Conservation (phyloP, 176 grass and related monocot genomes). For the Rhynchospora tenuis region DNA sequence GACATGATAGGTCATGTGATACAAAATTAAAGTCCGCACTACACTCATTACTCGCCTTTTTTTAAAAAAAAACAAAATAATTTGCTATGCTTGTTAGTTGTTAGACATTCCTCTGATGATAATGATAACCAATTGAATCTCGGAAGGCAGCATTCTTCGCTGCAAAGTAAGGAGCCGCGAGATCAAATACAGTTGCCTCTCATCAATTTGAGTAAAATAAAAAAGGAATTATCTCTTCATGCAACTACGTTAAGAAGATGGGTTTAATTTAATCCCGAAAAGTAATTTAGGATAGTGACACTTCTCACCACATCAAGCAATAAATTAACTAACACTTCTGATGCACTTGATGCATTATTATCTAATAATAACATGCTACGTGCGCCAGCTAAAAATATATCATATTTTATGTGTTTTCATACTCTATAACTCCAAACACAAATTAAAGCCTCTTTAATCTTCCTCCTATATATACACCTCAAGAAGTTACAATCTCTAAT, state of each 20-base stretch:
- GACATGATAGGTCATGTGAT: too few species aligned
- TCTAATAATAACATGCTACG: neutral
- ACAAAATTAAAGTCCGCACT: too few species aligned
- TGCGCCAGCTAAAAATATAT: neutral
- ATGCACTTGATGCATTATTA: neutral
- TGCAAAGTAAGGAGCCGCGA: neutral
- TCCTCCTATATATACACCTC: conserved; percentile 13
- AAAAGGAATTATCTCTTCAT: neutral
- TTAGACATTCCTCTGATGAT: too few species aligned
- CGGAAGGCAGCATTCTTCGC: neutral
- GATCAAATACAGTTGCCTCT: neutral
- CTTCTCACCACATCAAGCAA: neutral
- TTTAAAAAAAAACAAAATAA: too few species aligned
- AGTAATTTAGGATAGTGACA: conserved; percentile 15
- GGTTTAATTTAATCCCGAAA: neutral
- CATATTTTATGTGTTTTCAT: neutral
- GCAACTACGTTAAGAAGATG: neutral
- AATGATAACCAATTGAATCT: neutral
- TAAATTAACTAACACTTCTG: conserved; percentile 2
- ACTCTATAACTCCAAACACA: neutral
- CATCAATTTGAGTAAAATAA: neutral
- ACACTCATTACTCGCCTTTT: too few species aligned
- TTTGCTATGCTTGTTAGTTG: too few species aligned
- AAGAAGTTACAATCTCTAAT: conserved; percentile 16
- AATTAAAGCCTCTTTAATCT: neutral